A percentile compares a stretch with the other conserved stretches of the same genome.
phyloP scores from a whole-genome alignment of 2,329 filamentous ascomycete species.

The Colletotrichum salicis region DNA sequence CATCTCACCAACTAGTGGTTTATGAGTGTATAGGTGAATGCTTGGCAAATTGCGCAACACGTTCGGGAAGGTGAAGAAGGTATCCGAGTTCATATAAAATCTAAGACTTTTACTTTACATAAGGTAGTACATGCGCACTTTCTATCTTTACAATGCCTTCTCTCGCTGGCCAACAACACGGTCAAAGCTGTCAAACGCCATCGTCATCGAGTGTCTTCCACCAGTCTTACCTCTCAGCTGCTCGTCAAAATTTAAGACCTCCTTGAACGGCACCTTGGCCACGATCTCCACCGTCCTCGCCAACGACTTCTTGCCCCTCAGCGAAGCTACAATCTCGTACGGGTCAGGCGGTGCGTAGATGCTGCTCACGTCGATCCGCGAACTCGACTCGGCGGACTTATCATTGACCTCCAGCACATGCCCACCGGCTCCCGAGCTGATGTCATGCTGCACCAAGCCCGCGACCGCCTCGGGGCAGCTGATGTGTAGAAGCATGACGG shows the following conservation, averaged over 20 bases:
- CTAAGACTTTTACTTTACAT: background rate
- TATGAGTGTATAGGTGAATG: background rate
- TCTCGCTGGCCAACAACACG: constrained; percentile 65
- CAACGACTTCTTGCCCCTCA: constrained; percentile 60
- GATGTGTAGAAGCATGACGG: constrained; percentile 91
- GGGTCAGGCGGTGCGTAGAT: constrained; percentile 93
- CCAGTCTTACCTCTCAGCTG: constrained; percentile 89
- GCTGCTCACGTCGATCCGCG: constrained; percentile 72
- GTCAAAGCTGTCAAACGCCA: constrained; percentile 69
- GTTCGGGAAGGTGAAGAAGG: background rate
- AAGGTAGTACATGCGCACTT: background rate
- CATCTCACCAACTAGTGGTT: background rate
- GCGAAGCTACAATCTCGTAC: constrained; percentile 71
- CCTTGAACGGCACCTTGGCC: constrained; percentile 90
- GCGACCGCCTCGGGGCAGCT: constrained; percentile 84
- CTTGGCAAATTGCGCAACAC: background rate
- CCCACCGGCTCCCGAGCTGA: constrained; percentile 77
- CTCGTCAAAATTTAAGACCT: constrained; percentile 95
- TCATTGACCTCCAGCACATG: constrained; percentile 78
- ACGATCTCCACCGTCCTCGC: constrained; percentile 73
- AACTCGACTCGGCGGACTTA: constrained; percentile 51
- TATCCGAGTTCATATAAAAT: background rate
- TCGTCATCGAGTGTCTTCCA: constrained; percentile 73
- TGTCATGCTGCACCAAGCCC: constrained; percentile 84
- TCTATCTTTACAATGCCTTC: constrained; percentile 51